Percentiles rank a stretch among this genome's conserved stretches.
Conservation (phyloP, 2,329 filamentous ascomycete species). For the Ustulina deusta region DNA sequence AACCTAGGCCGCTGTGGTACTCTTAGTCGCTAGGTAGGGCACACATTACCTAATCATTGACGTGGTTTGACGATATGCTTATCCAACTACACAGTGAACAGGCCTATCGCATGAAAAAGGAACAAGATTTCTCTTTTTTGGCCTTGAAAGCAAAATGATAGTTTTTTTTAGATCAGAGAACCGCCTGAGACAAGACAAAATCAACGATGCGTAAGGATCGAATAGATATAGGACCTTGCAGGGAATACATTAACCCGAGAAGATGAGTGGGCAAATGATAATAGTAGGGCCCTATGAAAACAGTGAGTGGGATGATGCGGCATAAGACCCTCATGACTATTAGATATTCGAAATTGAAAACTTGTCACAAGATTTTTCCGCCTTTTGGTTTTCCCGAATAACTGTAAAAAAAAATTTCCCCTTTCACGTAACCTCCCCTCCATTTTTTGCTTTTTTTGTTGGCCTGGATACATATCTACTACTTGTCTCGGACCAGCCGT, state of each 20-base stretch:
- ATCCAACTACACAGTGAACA: conserved; percentile 29
- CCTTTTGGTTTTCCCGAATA: conserved; percentile 6
- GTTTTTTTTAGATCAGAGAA: conserved; percentile 24
- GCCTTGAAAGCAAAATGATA: conserved; percentile 14
- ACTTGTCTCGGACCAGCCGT: conserved; percentile 77
- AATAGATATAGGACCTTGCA: not conserved
- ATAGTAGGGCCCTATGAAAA: conserved; percentile 6
- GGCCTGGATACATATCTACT: conserved; percentile 8
- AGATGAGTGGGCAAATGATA: not conserved
- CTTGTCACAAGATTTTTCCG: not conserved
- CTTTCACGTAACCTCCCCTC: not conserved
- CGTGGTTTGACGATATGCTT: conserved; percentile 28
- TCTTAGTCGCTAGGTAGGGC: conserved; percentile 28
- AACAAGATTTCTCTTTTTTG: conserved; percentile 6
- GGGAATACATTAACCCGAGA: not conserved
- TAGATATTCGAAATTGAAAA: conserved; percentile 17
- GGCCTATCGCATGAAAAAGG: conserved; percentile 14
- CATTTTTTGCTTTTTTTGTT: not conserved
- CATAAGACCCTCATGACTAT: conserved; percentile 6
- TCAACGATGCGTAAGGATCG: conserved; percentile 12
- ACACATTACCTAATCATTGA: conserved; percentile 12
- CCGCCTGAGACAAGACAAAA: conserved; percentile 2
- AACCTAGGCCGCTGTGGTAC: not conserved
- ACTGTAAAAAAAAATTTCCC: not conserved
- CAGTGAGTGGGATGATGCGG: conserved; percentile 4